These are phyloP conservation scores for Phytophthora citrophthora DNA, from an alignment of 352 stramenopile species.

Conservation along the genomic window DNA sequence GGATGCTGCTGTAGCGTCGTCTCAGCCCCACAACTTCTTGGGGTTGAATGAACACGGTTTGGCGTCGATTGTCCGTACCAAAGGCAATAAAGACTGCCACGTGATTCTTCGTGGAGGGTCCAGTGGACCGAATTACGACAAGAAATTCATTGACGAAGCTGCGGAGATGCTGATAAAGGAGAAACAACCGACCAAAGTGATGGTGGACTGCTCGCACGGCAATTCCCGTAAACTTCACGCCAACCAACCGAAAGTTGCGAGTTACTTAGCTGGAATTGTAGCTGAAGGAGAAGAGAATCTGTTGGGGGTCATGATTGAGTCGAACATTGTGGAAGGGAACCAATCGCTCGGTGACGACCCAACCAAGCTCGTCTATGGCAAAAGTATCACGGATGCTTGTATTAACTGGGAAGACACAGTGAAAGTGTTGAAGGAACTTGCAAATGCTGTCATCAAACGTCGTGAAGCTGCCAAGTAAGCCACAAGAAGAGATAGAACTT, in stretches of 20 bases:
- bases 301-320: slow-evolving; percentile 89
- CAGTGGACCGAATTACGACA: slow-evolving; percentile 80
- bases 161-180: slow-evolving; percentile 66
- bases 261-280: slow-evolving; percentile 71
- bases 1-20: slow-evolving; percentile 72
- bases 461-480: slow-evolving; percentile 40
- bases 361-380: slow-evolving; percentile 79
- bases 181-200: slow-evolving; percentile 76
- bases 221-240: slow-evolving; percentile 86
- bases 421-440: slow-evolving; percentile 60
- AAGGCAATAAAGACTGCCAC: slow-evolving; percentile 86
- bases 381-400: slow-evolving; percentile 90
- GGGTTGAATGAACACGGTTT: slow-evolving; percentile 84
- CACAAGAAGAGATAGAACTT: no score
- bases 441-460: slow-evolving; percentile 54
- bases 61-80: slow-evolving; percentile 84
- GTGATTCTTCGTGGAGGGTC: slow-evolving; percentile 84
- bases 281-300: slow-evolving; percentile 71
- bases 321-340: slow-evolving; percentile 87
- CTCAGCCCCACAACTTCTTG: slow-evolving; percentile 82
- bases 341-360: slow-evolving; percentile 76
- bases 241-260: slow-evolving; percentile 84
- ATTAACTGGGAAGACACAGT: slow-evolving; percentile 88
- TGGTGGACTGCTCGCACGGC: slow-evolving; percentile 90
- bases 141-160: slow-evolving; percentile 71